Evolutionary conservation across 495 filamentous ascomycete genomes (phyloP), one percentile per base, ranked within the genome.

Genomic region (Penicillium waksmanii): DNA sequence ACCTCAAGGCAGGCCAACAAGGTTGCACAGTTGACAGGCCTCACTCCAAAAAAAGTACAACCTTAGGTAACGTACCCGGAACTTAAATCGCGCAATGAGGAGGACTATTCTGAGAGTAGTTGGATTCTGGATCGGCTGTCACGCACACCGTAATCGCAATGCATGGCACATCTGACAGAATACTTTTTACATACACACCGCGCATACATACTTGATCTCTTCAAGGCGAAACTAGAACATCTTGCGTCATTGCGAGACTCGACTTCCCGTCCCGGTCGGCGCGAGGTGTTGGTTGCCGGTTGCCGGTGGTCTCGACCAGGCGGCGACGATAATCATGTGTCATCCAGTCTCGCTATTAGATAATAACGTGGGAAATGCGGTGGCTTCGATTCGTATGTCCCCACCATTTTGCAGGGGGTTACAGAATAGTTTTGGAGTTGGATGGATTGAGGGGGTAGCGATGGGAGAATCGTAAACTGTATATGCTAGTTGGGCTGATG

Each of bases 281-380:
- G 23, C 21, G 21, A 48, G 15, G 46, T 27, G 21, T 23, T 10
- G 11, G 46, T 3, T 12, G 21, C 43, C 17, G 21, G 46, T 27
- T 10, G 38, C 51, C 54, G 59, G 52, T 46, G 60, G 66, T 64
- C 66, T 31, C 25, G 66, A 65, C 64, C 66, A 13, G 43, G 50
- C 38, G 34, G 10, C n/a, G 13, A 7, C 17, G 58, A 57, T 63
- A 62, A 58, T 67, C 51, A 69, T 69, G 67, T 69, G 67, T 69
- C 64, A 69, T 69, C 35, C 17, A 43, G 51, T 33, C 40, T 54
- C 36, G 52, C 61, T 57, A 69, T 69, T 69, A 69, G 53, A 49
- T 69, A 69, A 69, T 67, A 51, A 19, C 0, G 43, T 49, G 31
- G 43, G 17, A 40, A 54, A 25, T 19, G 21, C 35, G 21, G 15